Evolutionary conservation across 2,329 filamentous ascomycete genomes (phyloP), one percentile per base, ranked within the genome.

Genomic region (Amauroascus verrucosus): DNA sequence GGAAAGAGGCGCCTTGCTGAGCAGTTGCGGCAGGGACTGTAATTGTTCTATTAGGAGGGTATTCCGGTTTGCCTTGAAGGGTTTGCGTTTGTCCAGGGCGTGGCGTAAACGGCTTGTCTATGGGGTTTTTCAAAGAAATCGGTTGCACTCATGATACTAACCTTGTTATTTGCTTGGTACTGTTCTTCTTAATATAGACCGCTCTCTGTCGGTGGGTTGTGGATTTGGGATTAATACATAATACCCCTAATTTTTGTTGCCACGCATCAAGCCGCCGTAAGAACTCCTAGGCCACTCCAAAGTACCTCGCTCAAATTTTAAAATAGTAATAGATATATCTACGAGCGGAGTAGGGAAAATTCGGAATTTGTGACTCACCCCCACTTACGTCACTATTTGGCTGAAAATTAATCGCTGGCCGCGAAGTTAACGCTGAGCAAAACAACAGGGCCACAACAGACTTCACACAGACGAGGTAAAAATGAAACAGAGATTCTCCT

Each of bases 1-100:
- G 91, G 90, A 68, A 94, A 93, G 77, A 84, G 85, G 64, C 91
- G 95, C 72, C 73, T 95, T 66, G 86, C 88, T 43, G 90, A 96
- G 73, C 85, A 89, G 79, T 77, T 96, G 77, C 82, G 91, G 67
- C 88, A 94, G 71, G 86, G 87, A 18, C 71, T 89, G 69, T 88
- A 72, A 77, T 58, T 37, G 54, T 44, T 43, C 66, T 60, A 47
- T 53, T 48, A 47, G 52, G 24, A 50, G 45, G 44, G 50, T 63
- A 37, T 50, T 57, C 24, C 32, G 61, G 43, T 30, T 56, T 55
- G 33, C 54, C 56, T 63, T 47, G 48, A 57, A 32, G 32, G 55
- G 51, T 54, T 59, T 61, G 51, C 54, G 56, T 54, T 44, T 60
- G 59, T 54, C 49, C 41, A 35, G 54, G 54, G 54, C 45, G 44